These are phyloP conservation scores for Effrenium voratum DNA, from an alignment of 73 alveolate species.

Conservation along the genomic window DNA sequence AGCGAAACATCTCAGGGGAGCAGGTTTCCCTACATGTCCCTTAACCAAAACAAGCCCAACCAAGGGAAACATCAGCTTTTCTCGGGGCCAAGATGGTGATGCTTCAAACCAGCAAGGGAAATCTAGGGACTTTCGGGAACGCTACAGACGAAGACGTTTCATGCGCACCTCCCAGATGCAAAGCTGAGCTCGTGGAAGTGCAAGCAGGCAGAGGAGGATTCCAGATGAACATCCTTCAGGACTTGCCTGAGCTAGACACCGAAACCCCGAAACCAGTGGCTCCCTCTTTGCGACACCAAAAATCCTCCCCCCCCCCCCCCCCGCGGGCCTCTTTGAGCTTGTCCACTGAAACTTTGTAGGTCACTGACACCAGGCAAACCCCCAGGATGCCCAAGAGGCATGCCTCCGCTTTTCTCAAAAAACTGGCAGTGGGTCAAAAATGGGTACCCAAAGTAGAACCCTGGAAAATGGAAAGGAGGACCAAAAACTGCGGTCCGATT, in stretches of 20 bases:
- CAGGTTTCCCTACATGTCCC: too few species aligned
- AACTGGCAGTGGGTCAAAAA: too few species aligned
- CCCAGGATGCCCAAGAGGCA: conserved; percentile 27
- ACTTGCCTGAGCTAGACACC: conserved; percentile 1
- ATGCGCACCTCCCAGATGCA: conserved; percentile 37
- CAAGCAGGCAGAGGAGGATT: conserved; percentile 31
- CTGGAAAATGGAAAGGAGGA: background rate
- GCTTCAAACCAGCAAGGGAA: too few species aligned
- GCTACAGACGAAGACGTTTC: too few species aligned
- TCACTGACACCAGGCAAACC: background rate
- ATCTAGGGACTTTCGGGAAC: too few species aligned
- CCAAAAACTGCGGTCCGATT: background rate
- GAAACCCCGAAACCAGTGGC: background rate
- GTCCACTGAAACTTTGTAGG: conserved; percentile 18
- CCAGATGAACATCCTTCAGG: conserved; percentile 64
- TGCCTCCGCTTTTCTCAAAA: too few species aligned
- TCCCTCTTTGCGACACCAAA: background rate
- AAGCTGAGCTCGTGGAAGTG: conserved; percentile 60
- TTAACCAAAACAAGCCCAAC: too few species aligned
- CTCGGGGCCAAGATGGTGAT: too few species aligned
- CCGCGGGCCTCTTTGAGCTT: background rate
- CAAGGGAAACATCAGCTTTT: too few species aligned
- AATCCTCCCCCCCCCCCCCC: background rate
- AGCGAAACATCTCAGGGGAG: too few species aligned
- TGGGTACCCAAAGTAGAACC: background rate